Percentiles rank a stretch among this genome's conserved stretches.
These are phyloP conservation scores for Starmerella floris DNA, from an alignment of 805 yeast species.

Conservation along the genomic window DNA sequence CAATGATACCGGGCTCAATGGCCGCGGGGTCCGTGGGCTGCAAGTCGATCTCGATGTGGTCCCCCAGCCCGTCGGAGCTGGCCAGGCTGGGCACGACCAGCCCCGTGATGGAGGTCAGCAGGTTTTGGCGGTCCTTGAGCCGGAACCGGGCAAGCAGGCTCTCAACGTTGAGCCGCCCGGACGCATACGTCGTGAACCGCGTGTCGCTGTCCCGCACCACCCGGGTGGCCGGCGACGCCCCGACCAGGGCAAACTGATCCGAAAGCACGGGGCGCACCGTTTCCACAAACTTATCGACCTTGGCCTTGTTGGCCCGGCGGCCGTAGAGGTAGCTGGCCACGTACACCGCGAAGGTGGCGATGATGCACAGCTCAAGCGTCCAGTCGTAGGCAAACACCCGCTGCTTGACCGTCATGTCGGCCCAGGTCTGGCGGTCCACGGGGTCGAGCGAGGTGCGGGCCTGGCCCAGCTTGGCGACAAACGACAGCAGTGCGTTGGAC, in stretches of 20 bases:
- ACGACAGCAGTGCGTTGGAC: not conserved
- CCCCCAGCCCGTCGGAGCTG: constrained; percentile 34
- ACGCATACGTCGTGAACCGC: constrained; percentile 56
- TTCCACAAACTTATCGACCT: constrained; percentile 42
- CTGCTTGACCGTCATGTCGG: constrained; percentile 42
- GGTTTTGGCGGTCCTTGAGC: constrained; percentile 68
- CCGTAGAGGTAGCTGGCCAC: constrained; percentile 46
- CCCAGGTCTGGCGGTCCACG: constrained; percentile 34
- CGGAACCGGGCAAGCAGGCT: constrained; percentile 47
- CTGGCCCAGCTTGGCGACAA: constrained; percentile 2
- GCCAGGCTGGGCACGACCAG: constrained; percentile 43
- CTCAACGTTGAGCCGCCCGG: constrained; percentile 73
- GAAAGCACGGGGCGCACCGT: constrained; percentile 41
- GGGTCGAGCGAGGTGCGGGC: not conserved
- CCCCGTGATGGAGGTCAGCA: constrained; percentile 56
- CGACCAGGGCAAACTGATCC: constrained; percentile 68
- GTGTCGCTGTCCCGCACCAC: constrained; percentile 51
- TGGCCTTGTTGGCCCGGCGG: constrained; percentile 39
- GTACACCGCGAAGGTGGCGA: constrained; percentile 39
- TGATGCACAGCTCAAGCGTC: constrained; percentile 53
- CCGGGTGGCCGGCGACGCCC: constrained; percentile 30
- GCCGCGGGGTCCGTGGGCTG: constrained; percentile 35
- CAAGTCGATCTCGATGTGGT: constrained; percentile 49
- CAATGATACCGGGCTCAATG: constrained; percentile 63
- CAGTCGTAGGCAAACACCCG: constrained; percentile 58